Conservation (phyloP, 1,284 basidiomycete genomes). For the Cryptococcus sp. region DNA sequence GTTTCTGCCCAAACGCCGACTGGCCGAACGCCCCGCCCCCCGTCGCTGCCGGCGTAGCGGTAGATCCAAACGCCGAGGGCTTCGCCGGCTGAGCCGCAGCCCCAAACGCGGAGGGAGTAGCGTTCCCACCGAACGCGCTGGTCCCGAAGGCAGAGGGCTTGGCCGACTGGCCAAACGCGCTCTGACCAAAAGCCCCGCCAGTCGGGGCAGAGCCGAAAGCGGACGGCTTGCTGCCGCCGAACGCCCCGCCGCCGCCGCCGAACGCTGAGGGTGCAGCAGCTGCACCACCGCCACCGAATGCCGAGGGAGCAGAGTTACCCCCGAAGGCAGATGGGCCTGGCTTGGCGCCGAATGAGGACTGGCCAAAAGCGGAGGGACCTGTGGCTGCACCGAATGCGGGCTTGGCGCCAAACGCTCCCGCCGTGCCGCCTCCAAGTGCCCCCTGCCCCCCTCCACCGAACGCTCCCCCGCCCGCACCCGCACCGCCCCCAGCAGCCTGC, state of each 20-base stretch:
- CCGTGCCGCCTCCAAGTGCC: slow-evolving; percentile 3
- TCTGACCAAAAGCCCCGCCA: slow-evolving; percentile 20
- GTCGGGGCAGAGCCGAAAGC: slow-evolving; percentile 14
- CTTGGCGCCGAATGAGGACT: neutral
- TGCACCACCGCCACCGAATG: slow-evolving; percentile 24
- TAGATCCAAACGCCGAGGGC: slow-evolving; percentile 17
- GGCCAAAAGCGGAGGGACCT: slow-evolving; percentile 8
- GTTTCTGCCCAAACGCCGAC: slow-evolving; percentile 8
- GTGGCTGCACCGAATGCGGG: slow-evolving; percentile 11
- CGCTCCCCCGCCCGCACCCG: neutral
- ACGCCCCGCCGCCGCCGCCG: slow-evolving; percentile 20
- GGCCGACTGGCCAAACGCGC: slow-evolving; percentile 17
- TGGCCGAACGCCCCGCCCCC: slow-evolving; percentile 36
- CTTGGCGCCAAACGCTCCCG: slow-evolving; percentile 6
- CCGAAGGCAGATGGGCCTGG: slow-evolving; percentile 23
- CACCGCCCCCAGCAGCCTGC: neutral
- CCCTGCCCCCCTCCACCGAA: slow-evolving; percentile 5
- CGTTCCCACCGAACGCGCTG: slow-evolving; percentile 36
- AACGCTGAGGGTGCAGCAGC: slow-evolving; percentile 40
- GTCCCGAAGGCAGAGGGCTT: slow-evolving; percentile 28
- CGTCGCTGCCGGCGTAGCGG: slow-evolving; percentile 12
- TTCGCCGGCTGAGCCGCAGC: slow-evolving; percentile 8
- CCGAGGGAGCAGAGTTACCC: slow-evolving; percentile 11
- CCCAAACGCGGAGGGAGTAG: slow-evolving; percentile 17
- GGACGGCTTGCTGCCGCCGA: slow-evolving; percentile 7